Evolutionary conservation across 1,139 yeast genomes (phyloP), one percentile per base, ranked within the genome.

Genomic region (Geotrichum cucujoidarum): DNA sequence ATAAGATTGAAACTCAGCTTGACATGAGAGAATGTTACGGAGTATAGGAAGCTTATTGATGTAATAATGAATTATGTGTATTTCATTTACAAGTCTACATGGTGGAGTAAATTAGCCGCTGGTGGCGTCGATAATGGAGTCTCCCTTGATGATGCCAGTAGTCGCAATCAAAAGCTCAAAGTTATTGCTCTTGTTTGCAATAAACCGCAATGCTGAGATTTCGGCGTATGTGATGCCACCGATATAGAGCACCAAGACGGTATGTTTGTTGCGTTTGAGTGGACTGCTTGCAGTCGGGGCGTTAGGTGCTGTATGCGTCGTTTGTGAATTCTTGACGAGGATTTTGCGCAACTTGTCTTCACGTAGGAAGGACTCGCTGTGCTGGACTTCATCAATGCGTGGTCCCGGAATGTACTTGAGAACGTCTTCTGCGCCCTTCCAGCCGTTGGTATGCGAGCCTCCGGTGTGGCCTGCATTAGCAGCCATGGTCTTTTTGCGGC

Each of bases 181-280:
- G 10, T 54, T 46, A 33, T 51, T 48, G n/a, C 53, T 45, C 47
- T 67, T 65, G 36, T 73, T 61, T 47, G 82, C 77, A 27, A 83
- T 67, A 49, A 73, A 74, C 57, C 81, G 71, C 48, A 86, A 70
- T 17, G 88, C 80, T 11, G 87, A 75, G 11, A 86, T 69, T 62
- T 87, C 95, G 13, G 88, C 76, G 60, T 83, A 76, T 0, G 95
- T 84, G n/a, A 86, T 69, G 0, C 95, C 95, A 7, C 95, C 95
- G 36, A 87, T 63, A 27, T 84, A 67, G 31, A 83, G 73, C 45
- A 76, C 77, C 60, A 72, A 71, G 29, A 63, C 67, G 18, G 64
- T 63, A 16, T 63, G 67, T 53, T 55, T 62, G 54, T 56, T 58
- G 51, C 53, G 52, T 24, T 24, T 24, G 6, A 24, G 27, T 10